Base-by-base conservation (phyloP, 352 stramenopile species). In the Phytophthora pluvialis region DNA sequence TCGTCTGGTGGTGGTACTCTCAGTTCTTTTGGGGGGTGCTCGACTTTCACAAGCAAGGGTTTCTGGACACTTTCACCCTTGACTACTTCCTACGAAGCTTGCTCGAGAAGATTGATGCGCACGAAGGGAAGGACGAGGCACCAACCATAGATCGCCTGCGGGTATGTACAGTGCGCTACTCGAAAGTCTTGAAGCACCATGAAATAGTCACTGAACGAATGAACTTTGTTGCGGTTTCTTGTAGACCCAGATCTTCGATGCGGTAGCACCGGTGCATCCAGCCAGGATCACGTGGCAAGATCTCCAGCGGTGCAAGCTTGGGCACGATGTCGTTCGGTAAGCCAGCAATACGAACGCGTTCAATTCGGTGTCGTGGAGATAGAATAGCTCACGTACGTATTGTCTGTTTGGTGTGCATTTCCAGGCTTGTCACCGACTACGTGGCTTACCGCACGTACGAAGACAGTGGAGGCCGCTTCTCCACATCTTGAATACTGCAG, bases 21-120 rank as follows among this genome's bases (percentile, higher is more conserved):
- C 39, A 91, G 83, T 90, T 90, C 55, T 83, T 90, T 46, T 91
- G 81, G 77, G 71, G 52, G 18, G 70, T 89, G n/a, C 72, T 91
- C 8, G 81, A 91, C 51, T 74, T 88, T 43, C 80, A 89, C 6
- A 88, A 89, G 26, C 83, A 89, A 32, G 77, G 79, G 2, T 89
- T 76, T 57, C 52, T 91, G 18, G 80, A 90, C 42, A 67, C 68
- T 5, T 87, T 87, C 64, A 83, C 78, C 10, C 47, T 91, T 45
- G 80, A 90, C 38, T 84, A 72, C 29, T 91, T 90, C 45, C 48
- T 90, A 16, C 62, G 75, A n/a, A 83, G 86, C 33, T 49, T 90
- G 10, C 62, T 81, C 4, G 52, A 69, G n/a, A 89, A 89, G 51
- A 80, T 86, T 29, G 38, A 49, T 9, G 50, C 25, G 0, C 69